A percentile compares a stretch with the other conserved stretches of the same genome.
These are phyloP conservation scores for Plasmopara muralis DNA, from an alignment of 352 stramenopile genomes.

Conservation along the genomic window DNA sequence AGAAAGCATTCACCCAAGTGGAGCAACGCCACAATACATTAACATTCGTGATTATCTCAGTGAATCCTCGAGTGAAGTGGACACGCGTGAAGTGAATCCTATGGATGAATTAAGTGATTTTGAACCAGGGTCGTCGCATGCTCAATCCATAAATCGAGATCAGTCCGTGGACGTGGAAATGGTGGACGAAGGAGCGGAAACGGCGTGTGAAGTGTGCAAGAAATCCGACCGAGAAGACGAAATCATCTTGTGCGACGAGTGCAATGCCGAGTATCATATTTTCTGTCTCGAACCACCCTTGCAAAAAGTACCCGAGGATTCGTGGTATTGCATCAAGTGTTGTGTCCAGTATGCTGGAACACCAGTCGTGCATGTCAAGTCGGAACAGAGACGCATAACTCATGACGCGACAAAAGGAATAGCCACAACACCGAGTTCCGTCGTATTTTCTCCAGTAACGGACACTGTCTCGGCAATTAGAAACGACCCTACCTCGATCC, in stretches of 20 bases:
- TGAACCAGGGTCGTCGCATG: constrained; percentile 23
- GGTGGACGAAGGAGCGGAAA: constrained; percentile 15
- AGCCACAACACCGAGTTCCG: background rate
- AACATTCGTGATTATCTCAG: constrained; percentile 27
- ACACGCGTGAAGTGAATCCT: constrained; percentile 45
- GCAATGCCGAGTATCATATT: constrained; percentile 19
- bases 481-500: constrained; percentile 17
- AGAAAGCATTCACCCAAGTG: background rate
- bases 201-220: constrained; percentile 39
- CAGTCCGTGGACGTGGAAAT: constrained; percentile 25
- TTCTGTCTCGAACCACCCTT: background rate
- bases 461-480: constrained; percentile 4
- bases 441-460: background rate
- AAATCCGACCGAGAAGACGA: constrained; percentile 31
- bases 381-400: constrained; percentile 9
- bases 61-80: constrained; percentile 47
- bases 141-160: background rate
- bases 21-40: constrained; percentile 21
- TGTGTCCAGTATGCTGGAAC: constrained; percentile 14
- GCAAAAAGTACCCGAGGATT: background rate
- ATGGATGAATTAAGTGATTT: constrained; percentile 63
- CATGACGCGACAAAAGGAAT: background rate
- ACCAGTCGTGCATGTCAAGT: constrained; percentile 14
- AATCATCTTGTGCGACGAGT: constrained; percentile 52
- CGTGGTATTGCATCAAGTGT: constrained; percentile 36